Evolutionary conservation across 768 basidiomycete species (phyloP), one percentile per base, ranked within the genome.

Genomic region (Xerocomellus chrysenteron): DNA sequence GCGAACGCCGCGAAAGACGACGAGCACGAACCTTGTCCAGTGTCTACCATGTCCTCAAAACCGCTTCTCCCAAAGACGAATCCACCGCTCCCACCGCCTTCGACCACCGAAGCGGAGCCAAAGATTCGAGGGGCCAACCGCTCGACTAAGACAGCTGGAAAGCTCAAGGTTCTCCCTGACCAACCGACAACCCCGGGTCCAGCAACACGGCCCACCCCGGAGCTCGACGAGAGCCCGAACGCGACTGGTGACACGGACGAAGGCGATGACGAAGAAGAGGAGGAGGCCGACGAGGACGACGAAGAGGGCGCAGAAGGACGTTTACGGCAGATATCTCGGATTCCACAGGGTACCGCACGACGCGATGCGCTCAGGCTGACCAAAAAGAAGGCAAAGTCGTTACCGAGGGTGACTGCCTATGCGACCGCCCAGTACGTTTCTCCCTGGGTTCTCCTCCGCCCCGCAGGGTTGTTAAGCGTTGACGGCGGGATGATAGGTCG

Each of bases 331-430:
- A 85, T 98, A 56, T 89, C 91, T 5, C 85, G 92, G 35, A 98
- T 98, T 50, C 94, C 95, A 3, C 93, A 92, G 44, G 95, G 95
- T 4, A 93, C 94, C 21, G 95, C 95, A 9, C 85, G 93, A 42
- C 81, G 92, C 56, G 95, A 98, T 75, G 95, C 95, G 3, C 74
- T 94, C 58, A 86, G 80, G 56, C 73, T 98, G 61, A 98, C 94
- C 2, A 96, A 97, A 76, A 94, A 91, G 76, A 96, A 95, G 70
- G 93, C 94, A 3, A 95, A 94, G 69, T 86, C 85, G 13, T 71
- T 97, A 13, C 94, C 94, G 33, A 77, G 95, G 64, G 95, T 95
- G n/a, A 97, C 95, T 3, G 95, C 94, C 5, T 97, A 96, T 73
- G 93, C 94, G 43, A 97, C 94, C 16, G 92, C 94, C 33, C 87